Base-by-base conservation (phyloP, 345 rosid species). In the Lepidium africanum region DNA sequence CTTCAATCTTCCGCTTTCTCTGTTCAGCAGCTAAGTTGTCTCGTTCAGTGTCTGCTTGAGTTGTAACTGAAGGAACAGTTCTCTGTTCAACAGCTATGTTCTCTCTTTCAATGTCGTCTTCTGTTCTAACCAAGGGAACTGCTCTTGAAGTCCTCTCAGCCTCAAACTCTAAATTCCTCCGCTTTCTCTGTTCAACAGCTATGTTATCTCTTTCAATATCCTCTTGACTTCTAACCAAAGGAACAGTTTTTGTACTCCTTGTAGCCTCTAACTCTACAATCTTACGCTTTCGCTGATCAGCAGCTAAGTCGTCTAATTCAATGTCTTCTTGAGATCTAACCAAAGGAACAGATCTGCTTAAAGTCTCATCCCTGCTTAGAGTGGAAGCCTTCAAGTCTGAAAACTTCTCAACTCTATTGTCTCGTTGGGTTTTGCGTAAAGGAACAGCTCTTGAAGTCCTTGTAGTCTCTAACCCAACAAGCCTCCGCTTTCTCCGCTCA, bases 121-220 rank as follows among this genome's bases (percentile, higher is more conserved):
- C 47, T 9, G 1, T 13, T 13, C 40, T 23, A 2, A 58, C 8
- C 5, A 8, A 21, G 0, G 63, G 19, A 40, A 39, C 63, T 13
- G 35, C 5, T 23, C 15, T 40, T 21, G 19, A 21, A 39, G 35
- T 58, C 25, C 33, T 48, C 19, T 15, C 37, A 38, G 39, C 46
- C 10, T 57, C 53, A 0, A 58, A 19, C 39, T 32, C 54, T 13
- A 39, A 53, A 2, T 41, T 2, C 33, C 36, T 73, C 33, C 55
- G 12, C 37, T 65, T 65, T 49, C 76, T 56, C 27, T 59, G 25
- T 48, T 64, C 65, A 56, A 46, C 59, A 58, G 13, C 41, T 50
- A 66, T 65, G 5, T 67, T 67, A 27, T 74, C 69, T 36, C 77
- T 30, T 27, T 67, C 51, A n/a, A 65, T 73, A 23, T 15, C 30